Conservation (phyloP, 2,329 filamentous ascomycete genomes). For the Colletotrichum destructivum region DNA sequence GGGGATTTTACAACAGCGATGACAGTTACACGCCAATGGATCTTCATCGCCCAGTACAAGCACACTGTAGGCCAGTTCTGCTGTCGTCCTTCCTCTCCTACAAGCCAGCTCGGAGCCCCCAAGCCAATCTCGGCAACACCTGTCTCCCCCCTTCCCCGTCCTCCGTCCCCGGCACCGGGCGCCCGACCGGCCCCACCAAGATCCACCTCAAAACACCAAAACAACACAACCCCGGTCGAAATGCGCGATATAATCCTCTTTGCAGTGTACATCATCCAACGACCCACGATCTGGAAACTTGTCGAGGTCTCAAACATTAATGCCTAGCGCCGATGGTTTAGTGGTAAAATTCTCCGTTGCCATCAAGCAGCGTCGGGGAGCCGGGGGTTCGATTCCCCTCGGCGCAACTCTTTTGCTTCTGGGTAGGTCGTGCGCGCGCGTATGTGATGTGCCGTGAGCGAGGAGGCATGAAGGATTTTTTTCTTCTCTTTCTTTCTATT, state of each 20-base stretch:
- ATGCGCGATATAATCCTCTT: not conserved
- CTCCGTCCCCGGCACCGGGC: not conserved
- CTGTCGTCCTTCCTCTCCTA: too few relatives aligned
- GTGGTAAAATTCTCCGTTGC: conserved; percentile 19
- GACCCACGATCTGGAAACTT: not conserved
- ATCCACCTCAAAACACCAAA: not conserved
- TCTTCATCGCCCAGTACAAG: too few relatives aligned
- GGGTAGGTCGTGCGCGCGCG: not conserved
- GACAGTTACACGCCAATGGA: too few relatives aligned
- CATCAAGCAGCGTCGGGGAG: conserved; percentile 16
- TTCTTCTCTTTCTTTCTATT: too few relatives aligned
- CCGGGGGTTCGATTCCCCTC: conserved; percentile 19
- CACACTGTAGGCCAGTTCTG: not conserved
- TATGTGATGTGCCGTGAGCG: too few relatives aligned
- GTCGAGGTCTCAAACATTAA: not conserved
- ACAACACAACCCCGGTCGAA: not conserved
- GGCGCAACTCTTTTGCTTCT: not conserved
- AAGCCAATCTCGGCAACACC: not conserved
- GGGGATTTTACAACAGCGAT: too few relatives aligned
- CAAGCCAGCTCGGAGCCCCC: not conserved
- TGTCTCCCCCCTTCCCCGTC: not conserved
- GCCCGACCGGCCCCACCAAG: not conserved
- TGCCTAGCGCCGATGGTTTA: conserved; percentile 2
- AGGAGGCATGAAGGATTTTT: too few relatives aligned
- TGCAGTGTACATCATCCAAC: rapidly evolving